phyloP scores from a whole-genome alignment of 495 filamentous ascomycete species.

The Chaetomium tenue region DNA sequence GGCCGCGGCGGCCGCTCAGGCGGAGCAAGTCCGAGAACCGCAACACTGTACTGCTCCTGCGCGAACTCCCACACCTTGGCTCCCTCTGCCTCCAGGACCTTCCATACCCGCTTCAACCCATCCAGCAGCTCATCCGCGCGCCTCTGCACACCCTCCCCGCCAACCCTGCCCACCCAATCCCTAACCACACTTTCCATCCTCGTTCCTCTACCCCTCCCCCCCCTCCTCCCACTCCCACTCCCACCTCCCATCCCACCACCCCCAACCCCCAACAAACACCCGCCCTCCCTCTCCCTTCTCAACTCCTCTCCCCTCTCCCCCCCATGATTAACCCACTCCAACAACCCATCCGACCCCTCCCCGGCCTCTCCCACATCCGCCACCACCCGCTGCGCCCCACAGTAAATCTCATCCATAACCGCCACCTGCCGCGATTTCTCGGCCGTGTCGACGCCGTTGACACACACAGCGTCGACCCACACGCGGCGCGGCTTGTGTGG shows the following conservation, averaged over 20 bases:
- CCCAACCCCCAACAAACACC: neutral
- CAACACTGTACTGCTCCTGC: neutral
- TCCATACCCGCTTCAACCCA: neutral
- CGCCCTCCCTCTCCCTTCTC: neutral
- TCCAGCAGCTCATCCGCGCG: neutral
- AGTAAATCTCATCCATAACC: neutral
- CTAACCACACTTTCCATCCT: neutral
- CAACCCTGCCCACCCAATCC: neutral
- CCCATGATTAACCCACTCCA: constrained; percentile 25
- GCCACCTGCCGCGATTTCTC: neutral
- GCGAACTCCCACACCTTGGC: neutral
- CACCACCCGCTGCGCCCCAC: neutral
- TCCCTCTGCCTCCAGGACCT: neutral
- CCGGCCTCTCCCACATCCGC: constrained; percentile 15
- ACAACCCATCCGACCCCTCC: constrained; percentile 17
- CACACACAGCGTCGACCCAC: neutral
- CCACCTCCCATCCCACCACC: neutral
- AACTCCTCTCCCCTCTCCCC: constrained; percentile 12
- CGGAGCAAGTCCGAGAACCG: neutral
- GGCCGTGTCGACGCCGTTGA: neutral
- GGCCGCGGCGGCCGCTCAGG: neutral
- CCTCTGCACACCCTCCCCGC: neutral
- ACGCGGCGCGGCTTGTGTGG: neutral
- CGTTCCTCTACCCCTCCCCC: neutral
- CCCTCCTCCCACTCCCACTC: neutral